Evolutionary conservation across 1,284 basidiomycete species (phyloP), one percentile per base, ranked within the genome.

Genomic region (Leccinum cinnamomeum): DNA sequence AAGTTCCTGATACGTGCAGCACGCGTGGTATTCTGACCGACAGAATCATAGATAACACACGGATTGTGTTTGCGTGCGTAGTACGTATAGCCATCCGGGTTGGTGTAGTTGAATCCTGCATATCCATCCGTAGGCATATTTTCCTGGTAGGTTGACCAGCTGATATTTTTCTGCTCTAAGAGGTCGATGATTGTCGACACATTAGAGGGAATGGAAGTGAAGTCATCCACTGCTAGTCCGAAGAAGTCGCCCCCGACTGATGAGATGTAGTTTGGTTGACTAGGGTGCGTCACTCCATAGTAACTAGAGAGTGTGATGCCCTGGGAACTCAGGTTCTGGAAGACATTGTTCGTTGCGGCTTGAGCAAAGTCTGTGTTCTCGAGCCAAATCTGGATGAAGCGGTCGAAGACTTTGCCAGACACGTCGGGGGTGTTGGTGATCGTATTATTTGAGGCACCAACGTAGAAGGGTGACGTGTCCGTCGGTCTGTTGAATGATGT

Each of bases 11-110:
- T 81, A n/a, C 82, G 79, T 8, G 74, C 64, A 6, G 79, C 77
- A 35, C 86, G 83, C 0, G 74, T 68, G 1, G 79, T 64, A 39
- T 79, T 75, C 57, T 70, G 70, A 6, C 79, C 76, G 44, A 86
- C 73, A 0, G 81, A 81, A 72, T 88, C 78, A 72, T 73, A 83
- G 64, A 88, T 77, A 58, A 83, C 78, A 56, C 82, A 75, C 0
- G 86, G 85, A 72, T 88, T 85, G 75, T 87, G 85, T 72, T 87
- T 87, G 69, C 85, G 80, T 54, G 81, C 78, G 65, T 85, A 85
- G 72, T 81, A 84, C 16, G 79, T 79, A 68, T 83, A 79, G 12
- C 65, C 63, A 28, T 77, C 76, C 30, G 75, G 60, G 64, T 81
- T 78, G 30, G 84, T 70, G 69, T 82, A 88, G 74, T 85, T 76